These are phyloP conservation scores for Solanum microdontum DNA, from an alignment of 257 asterid species.

Conservation along the genomic window DNA sequence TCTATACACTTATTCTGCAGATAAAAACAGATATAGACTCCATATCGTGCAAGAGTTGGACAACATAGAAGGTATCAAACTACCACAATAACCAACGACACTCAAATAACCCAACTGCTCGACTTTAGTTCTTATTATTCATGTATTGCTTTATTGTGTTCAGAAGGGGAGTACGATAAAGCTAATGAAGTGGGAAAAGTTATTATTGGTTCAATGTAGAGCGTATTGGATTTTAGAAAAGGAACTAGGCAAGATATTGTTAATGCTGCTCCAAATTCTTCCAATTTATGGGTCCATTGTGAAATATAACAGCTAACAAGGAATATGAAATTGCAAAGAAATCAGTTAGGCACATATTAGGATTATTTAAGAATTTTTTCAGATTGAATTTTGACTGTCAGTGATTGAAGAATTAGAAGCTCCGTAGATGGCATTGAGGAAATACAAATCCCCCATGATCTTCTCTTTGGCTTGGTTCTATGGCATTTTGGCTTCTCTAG, in stretches of 20 bases:
- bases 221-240: background rate
- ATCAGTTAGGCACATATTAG: background rate
- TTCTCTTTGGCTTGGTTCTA: constrained; percentile 67
- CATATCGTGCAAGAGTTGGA: constrained; percentile 4
- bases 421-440: background rate
- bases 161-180: constrained; percentile 41
- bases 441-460: background rate
- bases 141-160: constrained; percentile 44
- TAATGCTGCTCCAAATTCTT: background rate
- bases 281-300: background rate
- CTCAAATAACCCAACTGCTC: constrained; percentile 19
- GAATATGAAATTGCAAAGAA: background rate
- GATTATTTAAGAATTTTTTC: background rate
- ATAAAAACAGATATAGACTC: constrained; percentile 1
- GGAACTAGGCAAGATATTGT: background rate
- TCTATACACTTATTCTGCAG: background rate
- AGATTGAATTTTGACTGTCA: background rate
- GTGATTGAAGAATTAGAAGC: background rate
- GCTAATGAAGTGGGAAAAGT: constrained; percentile 49
- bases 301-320: background rate
- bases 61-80: constrained; percentile 10
- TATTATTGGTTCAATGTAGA: constrained; percentile 27
- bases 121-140: constrained; percentile 49
- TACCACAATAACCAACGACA: constrained; percentile 6
- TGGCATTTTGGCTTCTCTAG: constrained; percentile 61